These are phyloP conservation scores for Yamadazyma epiphylla DNA, from an alignment of 1,139 yeast genomes.

Conservation along the genomic window DNA sequence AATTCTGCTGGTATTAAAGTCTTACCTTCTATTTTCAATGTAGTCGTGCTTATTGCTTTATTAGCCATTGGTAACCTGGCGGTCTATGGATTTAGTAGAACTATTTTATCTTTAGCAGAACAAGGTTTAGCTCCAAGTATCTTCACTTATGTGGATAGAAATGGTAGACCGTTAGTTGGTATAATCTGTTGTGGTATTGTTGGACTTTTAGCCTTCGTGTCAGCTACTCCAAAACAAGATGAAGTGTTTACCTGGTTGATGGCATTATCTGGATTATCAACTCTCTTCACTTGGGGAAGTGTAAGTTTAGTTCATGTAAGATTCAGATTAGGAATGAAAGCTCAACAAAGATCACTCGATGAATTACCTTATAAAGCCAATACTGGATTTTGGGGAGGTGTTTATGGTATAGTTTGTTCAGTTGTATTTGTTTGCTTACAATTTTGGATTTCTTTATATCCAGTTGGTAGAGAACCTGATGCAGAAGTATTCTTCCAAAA, in stretches of 20 bases:
- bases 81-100: conserved; percentile 43
- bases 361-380: conserved; percentile 38
- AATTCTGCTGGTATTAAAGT: conserved; percentile 38
- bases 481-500: conserved; percentile 51
- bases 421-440: conserved; percentile 34
- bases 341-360: conserved; percentile 24
- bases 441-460: conserved; percentile 41
- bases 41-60: conserved; percentile 36
- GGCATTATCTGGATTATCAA: conserved; percentile 39
- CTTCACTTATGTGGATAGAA: conserved; percentile 36
- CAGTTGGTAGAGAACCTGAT: conserved; percentile 28
- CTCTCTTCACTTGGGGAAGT: conserved; percentile 42
- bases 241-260: conserved; percentile 41
- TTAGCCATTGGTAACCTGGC: conserved; percentile 46
- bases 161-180: conserved; percentile 43
- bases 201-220: conserved; percentile 39
- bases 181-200: conserved; percentile 30
- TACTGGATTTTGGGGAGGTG: conserved; percentile 35
- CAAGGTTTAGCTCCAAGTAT: conserved; percentile 37
- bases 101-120: conserved; percentile 37
- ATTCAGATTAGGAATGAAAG: conserved; percentile 33
- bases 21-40: conserved; percentile 42
- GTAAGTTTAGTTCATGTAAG: conserved; percentile 36
- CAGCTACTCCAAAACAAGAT: conserved; percentile 35
- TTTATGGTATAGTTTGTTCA: conserved; percentile 19